These are phyloP conservation scores for Penicillium sp. DNA, from an alignment of 2,329 filamentous ascomycete species.

Conservation along the genomic window DNA sequence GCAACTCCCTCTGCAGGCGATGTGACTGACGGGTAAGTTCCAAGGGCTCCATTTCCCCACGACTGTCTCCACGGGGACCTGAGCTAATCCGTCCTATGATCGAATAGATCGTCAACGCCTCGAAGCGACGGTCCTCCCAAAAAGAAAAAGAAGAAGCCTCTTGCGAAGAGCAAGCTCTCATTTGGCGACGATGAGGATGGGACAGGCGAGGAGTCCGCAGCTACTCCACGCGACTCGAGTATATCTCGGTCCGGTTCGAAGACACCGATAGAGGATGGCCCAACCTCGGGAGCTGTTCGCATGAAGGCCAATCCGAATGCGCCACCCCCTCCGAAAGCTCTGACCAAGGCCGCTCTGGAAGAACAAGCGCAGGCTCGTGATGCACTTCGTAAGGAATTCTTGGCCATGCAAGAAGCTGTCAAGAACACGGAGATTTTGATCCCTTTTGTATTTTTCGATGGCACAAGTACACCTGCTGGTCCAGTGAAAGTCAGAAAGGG, in stretches of 20 bases:
- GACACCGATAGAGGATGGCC: conserved; percentile 35
- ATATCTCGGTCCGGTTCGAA: conserved; percentile 40
- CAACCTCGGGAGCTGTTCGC: conserved; percentile 29
- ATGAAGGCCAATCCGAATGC: conserved; percentile 48
- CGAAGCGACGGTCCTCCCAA: conserved; percentile 46
- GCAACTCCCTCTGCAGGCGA: conserved; percentile 50
- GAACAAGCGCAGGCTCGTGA: conserved; percentile 78
- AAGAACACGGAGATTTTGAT: conserved; percentile 87
- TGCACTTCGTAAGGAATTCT: conserved; percentile 73
- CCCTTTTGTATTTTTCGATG: conserved; percentile 96
- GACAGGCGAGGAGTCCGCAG: conserved; percentile 44
- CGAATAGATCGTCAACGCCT: conserved; percentile 56
- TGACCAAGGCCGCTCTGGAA: conserved; percentile 74
- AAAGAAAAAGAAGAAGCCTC: conserved; percentile 61
- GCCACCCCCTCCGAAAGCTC: conserved; percentile 64
- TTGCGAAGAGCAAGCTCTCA: conserved; percentile 62
- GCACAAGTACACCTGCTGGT: conserved; percentile 83
- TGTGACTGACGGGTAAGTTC: conserved; percentile 59
- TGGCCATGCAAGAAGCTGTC: conserved; percentile 78
- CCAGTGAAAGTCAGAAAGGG: conserved; percentile 87
- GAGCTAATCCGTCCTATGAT: conserved; percentile 17
- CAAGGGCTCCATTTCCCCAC: conserved; percentile 11
- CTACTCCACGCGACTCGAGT: conserved; percentile 40
- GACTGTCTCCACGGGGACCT: background rate
- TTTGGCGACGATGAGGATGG: conserved; percentile 64